Evolutionary conservation across 495 filamentous ascomycete genomes (phyloP), one percentile per base, ranked within the genome.

Genomic region (Pyronema omphalodes): DNA sequence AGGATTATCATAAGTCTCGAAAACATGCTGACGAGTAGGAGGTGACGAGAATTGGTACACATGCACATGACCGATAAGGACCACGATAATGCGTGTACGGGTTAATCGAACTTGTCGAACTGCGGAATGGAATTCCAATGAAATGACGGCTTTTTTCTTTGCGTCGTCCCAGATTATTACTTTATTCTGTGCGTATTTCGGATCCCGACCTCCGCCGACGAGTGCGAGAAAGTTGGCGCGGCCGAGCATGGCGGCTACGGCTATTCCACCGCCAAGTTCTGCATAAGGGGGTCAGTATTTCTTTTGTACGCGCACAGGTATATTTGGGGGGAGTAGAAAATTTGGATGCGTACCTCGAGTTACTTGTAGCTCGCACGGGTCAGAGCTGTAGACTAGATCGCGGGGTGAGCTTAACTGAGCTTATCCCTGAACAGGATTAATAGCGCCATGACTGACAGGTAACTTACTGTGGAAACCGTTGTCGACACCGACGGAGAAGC

Each of bases 161-260:
- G 73, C 74, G 59, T 93, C 86, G 65, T 96, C 88, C 91, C 89
- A 98, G 55, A 95, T 83, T 29, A 93, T 63, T 60, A 82, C 88
- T 70, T 93, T 94, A 70, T 93, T 93, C 57, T 80, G 78, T 0
- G 86, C 80, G 60, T 86, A 91, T 59, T 89, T 89, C 43, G 88
- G 87, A 55, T 81, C 77, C 58, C 75, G 82, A 39, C 91, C 89
- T 53, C 91, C 91, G 52, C 89, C 88, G 29, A 94, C 86, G 29
- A 94, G 78, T 17, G 85, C 91, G 18, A 96, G 71, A 65, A 83
- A 93, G 68, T 88, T 91, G 48, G 83, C 81, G 59, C 83, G 81
- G 52, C 84, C 84, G 53, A 94, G 80, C 86, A 94, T 93, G 66
- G 84, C 80, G 11, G 79, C 88, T 36, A 84, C 68, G 15, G 83